Evolutionary conservation across 1,284 basidiomycete species (phyloP), one percentile per base, ranked within the genome.

Genomic region (Leccinum angustisporum): DNA sequence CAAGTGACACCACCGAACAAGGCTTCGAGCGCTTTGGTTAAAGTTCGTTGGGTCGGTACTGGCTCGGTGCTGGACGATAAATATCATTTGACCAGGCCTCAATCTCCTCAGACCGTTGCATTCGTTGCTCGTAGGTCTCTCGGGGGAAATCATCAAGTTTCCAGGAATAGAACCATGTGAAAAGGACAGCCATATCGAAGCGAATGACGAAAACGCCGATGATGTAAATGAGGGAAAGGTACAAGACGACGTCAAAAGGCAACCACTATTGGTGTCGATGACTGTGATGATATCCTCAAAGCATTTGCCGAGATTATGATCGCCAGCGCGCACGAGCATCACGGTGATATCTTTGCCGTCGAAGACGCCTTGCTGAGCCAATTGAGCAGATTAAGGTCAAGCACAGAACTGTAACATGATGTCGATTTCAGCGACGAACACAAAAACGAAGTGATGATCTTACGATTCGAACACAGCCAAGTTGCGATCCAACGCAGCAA

Each of bases 1-100:
- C 97, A 99, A 64, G 97, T 98, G 34, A 99, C 97, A 86, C 97
- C 97, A 71, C 97, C 97, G 72, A 99, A 99, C 84, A 98, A 96
- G 8, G 96, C 96, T 78, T 99, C 97, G 81, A 99, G 99, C 1
- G 96, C 95, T 81, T 99, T 99, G 60, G 94, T 97, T 83, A 95
- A 86, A 77, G 76, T 56, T 95, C 94, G 69, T 94, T 98, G 25
- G 97, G 97, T 11, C 97, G 87, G 73, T 96, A 94, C 62, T 91
- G 83, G 65, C 90, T 90, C 1, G 97, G 97, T 3, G 97, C 97
- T 11, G 97, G 90, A 36, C 91, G 86, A 77, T 98, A 97, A 69
- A 99, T 99, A 74, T 98, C 94, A 69, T 92, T 91, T 33, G 95
- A 90, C 97, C 97, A 99, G 71, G 91, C 88, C 77, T 99, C 97